These are phyloP conservation scores for Neurospora sp. DNA, from an alignment of 495 filamentous ascomycete genomes.

Conservation along the genomic window DNA sequence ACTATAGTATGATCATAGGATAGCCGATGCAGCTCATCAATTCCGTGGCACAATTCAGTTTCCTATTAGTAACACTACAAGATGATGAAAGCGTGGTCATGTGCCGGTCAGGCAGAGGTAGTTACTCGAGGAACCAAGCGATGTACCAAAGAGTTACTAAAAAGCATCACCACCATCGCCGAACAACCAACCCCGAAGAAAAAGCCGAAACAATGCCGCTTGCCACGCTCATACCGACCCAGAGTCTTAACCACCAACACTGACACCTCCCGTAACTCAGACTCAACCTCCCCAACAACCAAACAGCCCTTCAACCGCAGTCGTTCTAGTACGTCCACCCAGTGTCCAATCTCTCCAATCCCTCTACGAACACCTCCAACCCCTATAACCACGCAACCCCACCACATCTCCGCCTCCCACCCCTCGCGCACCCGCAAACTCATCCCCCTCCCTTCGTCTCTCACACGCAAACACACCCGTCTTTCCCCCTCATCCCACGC, in stretches of 20 bases:
- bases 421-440: not conserved
- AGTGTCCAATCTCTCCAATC: not conserved
- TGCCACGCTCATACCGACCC: not conserved
- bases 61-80: not conserved
- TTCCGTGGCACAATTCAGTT: not conserved
- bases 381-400: not conserved
- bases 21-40: not conserved
- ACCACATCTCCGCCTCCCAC: not conserved
- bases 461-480: not conserved
- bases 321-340: not conserved
- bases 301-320: not conserved
- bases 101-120: not conserved
- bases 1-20: not conserved
- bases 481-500: slow-evolving; percentile 4
- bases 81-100: not conserved
- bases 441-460: not conserved
- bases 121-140: not conserved
- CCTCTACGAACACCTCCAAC: not conserved
- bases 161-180: not conserved
- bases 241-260: not conserved
- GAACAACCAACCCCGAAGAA: not conserved
- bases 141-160: not conserved
- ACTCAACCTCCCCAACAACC: not conserved
- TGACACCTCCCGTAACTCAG: not conserved
- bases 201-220: not conserved